Evolutionary conservation across 306 rosid species (phyloP).

Genomic region (Boehmeria nivea): DNA sequence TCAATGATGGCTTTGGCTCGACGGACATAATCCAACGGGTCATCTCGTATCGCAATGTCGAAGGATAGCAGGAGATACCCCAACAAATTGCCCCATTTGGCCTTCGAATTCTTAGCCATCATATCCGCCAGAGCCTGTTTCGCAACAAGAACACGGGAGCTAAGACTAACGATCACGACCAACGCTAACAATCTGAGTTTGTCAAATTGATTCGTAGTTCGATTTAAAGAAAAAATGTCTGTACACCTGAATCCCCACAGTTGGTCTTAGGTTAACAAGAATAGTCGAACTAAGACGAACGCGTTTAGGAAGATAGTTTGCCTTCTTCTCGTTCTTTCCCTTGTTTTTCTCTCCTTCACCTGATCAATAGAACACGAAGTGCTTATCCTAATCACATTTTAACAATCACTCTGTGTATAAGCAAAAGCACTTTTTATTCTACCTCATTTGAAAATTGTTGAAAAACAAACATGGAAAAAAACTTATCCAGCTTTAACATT

Average conservation of each 20-base stretch:
- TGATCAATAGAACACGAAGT: neutral
- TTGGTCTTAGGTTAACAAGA: conserved; percentile 46
- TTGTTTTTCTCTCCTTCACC: conserved; percentile 14
- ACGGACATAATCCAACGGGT: conserved; percentile 51
- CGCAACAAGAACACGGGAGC: neutral
- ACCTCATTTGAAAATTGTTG: too few relatives aligned
- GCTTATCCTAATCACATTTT: too few relatives aligned
- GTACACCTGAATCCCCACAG: conserved; percentile 54
- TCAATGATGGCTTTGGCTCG: conserved; percentile 48
- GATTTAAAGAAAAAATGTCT: neutral
- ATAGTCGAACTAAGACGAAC: conserved; percentile 44
- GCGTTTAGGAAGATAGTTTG: conserved; percentile 17
- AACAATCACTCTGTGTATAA: too few relatives aligned
- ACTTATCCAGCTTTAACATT: too few relatives aligned
- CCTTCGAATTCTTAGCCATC: conserved; percentile 56
- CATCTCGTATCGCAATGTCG: conserved; percentile 29
- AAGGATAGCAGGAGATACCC: conserved; percentile 48
- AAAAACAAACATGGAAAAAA: too few relatives aligned
- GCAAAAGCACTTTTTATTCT: too few relatives aligned
- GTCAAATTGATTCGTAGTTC: too few relatives aligned
- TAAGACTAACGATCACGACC: too few relatives aligned
- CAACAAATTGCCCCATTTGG: conserved; percentile 53
- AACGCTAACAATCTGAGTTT: too few relatives aligned
- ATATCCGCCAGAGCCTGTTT: conserved; percentile 53
- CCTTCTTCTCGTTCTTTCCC: conserved; percentile 13